These are phyloP conservation scores for Gastrolobium villosum DNA, from an alignment of 306 rosid species.

Conservation along the genomic window DNA sequence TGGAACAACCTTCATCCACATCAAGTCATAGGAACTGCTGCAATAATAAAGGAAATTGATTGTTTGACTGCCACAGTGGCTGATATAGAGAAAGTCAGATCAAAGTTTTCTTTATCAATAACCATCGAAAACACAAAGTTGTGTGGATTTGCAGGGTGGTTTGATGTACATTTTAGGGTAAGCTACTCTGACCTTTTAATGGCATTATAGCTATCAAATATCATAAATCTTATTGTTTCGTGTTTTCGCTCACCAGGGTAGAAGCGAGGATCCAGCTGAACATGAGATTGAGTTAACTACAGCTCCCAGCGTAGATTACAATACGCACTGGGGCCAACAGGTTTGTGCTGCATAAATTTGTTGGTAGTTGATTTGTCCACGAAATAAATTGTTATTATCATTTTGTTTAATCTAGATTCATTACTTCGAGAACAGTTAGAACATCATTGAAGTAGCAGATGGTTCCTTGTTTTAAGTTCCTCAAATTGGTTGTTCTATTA, in stretches of 20 bases:
- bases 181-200: conserved; percentile 48
- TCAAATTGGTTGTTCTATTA: conserved; percentile 18
- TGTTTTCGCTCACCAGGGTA: conserved; percentile 72
- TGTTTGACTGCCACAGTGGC: conserved; percentile 86
- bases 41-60: conserved; percentile 81
- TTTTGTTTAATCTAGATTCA: conserved; percentile 9
- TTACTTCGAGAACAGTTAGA: conserved; percentile 25
- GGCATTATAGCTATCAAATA: conserved; percentile 19
- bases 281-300: conserved; percentile 88
- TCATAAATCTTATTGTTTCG: conserved; percentile 8
- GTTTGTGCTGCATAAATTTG: conserved; percentile 52
- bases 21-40: conserved; percentile 89
- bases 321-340: conserved; percentile 99
- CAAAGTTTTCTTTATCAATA: conserved; percentile 66
- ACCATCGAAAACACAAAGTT: conserved; percentile 66
- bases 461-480: conserved; percentile 17
- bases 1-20: conserved; percentile 95
- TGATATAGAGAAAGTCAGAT: conserved; percentile 80
- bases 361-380: conserved; percentile 20
- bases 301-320: conserved; percentile 73
- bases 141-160: conserved; percentile 96
- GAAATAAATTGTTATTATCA: conserved; percentile 1
- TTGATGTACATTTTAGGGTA: conserved; percentile 97
- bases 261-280: conserved; percentile 84
- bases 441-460: conserved; percentile 26